Evolutionary conservation across 495 filamentous ascomycete genomes (phyloP).

Genomic region (Penicillium canescens): DNA sequence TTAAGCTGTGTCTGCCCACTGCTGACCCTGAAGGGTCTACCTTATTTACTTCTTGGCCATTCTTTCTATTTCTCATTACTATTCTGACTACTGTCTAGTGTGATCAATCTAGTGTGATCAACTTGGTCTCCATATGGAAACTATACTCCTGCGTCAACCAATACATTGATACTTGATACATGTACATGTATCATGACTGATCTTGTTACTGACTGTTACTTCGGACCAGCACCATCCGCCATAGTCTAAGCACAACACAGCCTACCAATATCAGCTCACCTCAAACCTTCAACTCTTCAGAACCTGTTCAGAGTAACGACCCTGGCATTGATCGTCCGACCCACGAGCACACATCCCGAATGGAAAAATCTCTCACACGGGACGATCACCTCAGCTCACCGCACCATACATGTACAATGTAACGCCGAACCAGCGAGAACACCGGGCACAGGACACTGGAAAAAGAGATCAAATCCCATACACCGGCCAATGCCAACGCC

Average conservation of each 20-base stretch:
- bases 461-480: neutral
- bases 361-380: conserved; percentile 5
- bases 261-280: no score
- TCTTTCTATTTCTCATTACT: no score
- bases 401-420: no score
- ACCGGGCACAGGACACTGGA: no score
- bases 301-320: no score
- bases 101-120: no score
- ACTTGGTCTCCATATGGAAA: no score
- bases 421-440: no score
- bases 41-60: neutral
- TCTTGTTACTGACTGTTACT: neutral
- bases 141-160: no score
- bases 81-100: no score
- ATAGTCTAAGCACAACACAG: neutral
- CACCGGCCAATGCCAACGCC: neutral
- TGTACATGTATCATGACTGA: neutral
- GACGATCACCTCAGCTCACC: conserved; percentile 3
- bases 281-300: no score
- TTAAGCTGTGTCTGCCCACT: conserved; percentile 15
- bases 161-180: no score
- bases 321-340: neutral
- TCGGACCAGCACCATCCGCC: neutral
- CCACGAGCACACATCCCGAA: neutral
- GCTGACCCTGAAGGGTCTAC: neutral